Percentiles rank a stretch among this genome's conserved stretches.
Conservation (phyloP, 495 filamentous ascomycete genomes). For the Aspergillus sclerotioniger region DNA sequence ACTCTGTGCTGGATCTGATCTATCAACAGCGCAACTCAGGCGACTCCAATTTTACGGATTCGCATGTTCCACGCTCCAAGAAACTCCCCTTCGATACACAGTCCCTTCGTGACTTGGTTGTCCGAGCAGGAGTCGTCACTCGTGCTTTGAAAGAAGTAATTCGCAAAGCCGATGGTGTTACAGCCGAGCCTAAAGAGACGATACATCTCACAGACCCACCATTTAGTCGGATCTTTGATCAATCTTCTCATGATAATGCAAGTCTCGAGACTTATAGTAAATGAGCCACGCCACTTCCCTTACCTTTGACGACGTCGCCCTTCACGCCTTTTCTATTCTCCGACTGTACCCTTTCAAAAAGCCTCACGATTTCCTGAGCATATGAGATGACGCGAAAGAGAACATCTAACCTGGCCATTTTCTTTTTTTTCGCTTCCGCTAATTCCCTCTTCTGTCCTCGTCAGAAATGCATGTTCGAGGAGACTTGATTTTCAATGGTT, state of each 20-base stretch:
- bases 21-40: conserved; percentile 61
- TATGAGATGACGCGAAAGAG: conserved; percentile 25
- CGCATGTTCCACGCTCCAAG: conserved; percentile 52
- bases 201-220: conserved; percentile 36
- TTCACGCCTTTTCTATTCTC: conserved; percentile 17
- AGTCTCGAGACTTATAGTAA: conserved; percentile 29
- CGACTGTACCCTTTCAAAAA: conserved; percentile 19
- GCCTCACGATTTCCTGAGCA: conserved; percentile 18
- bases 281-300: conserved; percentile 26
- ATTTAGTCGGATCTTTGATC: conserved; percentile 47
- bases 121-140: conserved; percentile 74
- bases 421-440: conserved; percentile 9
- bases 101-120: conserved; percentile 81
- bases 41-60: conserved; percentile 43
- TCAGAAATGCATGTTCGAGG: conserved; percentile 12
- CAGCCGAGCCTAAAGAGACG: conserved; percentile 53
- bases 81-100: conserved; percentile 92
- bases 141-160: conserved; percentile 72
- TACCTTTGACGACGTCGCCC: conserved; percentile 6
- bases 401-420: conserved; percentile 10
- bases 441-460: conserved; percentile 2
- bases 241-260: conserved; percentile 35
- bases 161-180: conserved; percentile 72
- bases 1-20: conserved; percentile 80
- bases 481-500: conserved; percentile 10